Evolutionary conservation across 192 early-diverging fungal species (phyloP).

Genomic region (Coemansia sp.): DNA sequence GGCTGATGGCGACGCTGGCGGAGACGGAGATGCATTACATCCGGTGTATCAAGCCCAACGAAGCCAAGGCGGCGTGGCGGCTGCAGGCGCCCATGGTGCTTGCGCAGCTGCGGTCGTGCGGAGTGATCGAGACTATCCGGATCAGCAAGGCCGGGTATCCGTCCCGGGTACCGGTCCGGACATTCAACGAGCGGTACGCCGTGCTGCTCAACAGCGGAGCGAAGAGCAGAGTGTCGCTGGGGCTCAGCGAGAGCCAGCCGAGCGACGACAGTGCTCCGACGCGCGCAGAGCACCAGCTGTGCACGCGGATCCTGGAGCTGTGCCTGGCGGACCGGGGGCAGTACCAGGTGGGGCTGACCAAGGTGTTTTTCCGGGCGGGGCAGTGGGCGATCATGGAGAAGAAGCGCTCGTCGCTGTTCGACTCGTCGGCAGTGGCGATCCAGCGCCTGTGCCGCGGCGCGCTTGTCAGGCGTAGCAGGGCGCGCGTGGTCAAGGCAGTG

Average conservation of each 20-base stretch:
- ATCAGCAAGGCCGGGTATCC: slow-evolving; percentile 98
- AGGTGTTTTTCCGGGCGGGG: slow-evolving; percentile 98
- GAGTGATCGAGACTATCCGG: slow-evolving; percentile 98
- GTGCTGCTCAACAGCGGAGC: slow-evolving; percentile 25
- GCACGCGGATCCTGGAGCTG: slow-evolving; percentile 61
- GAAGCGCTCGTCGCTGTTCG: slow-evolving; percentile 77
- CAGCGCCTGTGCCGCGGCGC: slow-evolving; percentile 76
- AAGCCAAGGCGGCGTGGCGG: slow-evolving; percentile 83
- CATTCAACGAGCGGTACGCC: slow-evolving; percentile 83
- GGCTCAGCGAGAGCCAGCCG: neutral
- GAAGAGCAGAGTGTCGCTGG: neutral
- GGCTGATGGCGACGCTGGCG: slow-evolving; percentile 91
- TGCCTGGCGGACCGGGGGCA: slow-evolving; percentile 74
- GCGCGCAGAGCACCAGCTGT: slow-evolving; percentile 61
- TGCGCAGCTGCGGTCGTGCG: slow-evolving; percentile 92
- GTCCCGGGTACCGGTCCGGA: slow-evolving; percentile 80
- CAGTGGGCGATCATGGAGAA: slow-evolving; percentile 76
- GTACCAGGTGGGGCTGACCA: slow-evolving; percentile 92
- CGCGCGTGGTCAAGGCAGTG: slow-evolving; percentile 45
- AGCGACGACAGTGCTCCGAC: slow-evolving; percentile 37
- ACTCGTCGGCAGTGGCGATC: slow-evolving; percentile 73
- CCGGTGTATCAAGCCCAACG: slow-evolving; percentile 99
- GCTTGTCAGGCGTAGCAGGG: slow-evolving; percentile 61
- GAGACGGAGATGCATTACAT: slow-evolving; percentile 95
- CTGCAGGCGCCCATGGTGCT: slow-evolving; percentile 96